Evolutionary conservation across 805 yeast species (phyloP).

Genomic region (Soucietia sequanensis): DNA sequence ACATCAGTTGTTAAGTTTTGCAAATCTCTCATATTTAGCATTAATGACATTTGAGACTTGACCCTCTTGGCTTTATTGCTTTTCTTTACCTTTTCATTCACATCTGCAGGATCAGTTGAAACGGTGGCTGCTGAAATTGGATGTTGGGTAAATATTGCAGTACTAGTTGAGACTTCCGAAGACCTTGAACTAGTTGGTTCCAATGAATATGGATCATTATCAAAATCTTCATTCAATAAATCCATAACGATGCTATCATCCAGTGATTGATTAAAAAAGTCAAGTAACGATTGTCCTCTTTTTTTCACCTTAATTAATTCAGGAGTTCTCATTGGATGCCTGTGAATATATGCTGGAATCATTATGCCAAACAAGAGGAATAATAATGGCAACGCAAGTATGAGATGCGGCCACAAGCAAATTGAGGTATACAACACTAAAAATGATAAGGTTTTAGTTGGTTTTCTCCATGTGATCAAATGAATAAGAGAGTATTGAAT

Average conservation of each 20-base stretch:
- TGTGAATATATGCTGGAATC: conserved; percentile 65
- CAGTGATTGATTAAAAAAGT: conserved; percentile 29
- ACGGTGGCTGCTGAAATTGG: conserved; percentile 3
- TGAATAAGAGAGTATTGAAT: conserved; percentile 61
- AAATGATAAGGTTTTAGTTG: conserved; percentile 62
- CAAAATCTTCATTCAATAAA: conserved; percentile 20
- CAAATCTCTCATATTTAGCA: conserved; percentile 69
- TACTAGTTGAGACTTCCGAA: conserved; percentile 14
- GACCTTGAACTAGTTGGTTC: conserved; percentile 10
- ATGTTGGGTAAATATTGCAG: conserved; percentile 6
- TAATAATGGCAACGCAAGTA: conserved; percentile 62
- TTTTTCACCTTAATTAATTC: conserved; percentile 43
- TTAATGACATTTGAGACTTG: conserved; percentile 39
- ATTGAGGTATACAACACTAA: conserved; percentile 62
- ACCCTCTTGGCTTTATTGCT: conserved; percentile 16
- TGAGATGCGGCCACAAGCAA: conserved; percentile 69
- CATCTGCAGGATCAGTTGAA: conserved; percentile 2
- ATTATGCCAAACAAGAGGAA: conserved; percentile 55
- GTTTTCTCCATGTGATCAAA: conserved; percentile 71
- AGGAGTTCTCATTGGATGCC: conserved; percentile 61
- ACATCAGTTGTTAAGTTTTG: conserved; percentile 63
- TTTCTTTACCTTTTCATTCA: conserved; percentile 6
- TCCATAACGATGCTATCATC: conserved; percentile 35
- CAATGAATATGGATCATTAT: conserved; percentile 8
- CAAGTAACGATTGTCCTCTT: conserved; percentile 55